Evolutionary conservation across 352 stramenopile species (phyloP), one percentile per base, ranked within the genome.

Genomic region (Phytophthora brassicae): DNA sequence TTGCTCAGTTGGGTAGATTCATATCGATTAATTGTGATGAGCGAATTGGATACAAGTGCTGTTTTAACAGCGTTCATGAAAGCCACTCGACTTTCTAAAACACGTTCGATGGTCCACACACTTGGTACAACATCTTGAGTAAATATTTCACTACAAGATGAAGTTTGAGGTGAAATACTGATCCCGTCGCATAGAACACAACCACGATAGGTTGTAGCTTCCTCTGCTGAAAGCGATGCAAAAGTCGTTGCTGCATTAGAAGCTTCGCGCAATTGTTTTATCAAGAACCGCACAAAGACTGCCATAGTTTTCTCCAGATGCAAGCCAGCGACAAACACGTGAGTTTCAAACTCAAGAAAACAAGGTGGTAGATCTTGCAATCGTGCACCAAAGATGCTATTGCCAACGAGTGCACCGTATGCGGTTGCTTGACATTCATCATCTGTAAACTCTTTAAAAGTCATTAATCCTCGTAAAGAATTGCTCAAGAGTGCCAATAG

Each of bases 11-110:
- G 6, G n/a, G 24, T 16, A n/a, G 29, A 48, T 7, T 64, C 43
- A 47, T 62, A 68, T 53, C 49, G 71, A n/a, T 56, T 64, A 4
- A 80, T 54, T 17, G 44, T 31, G n/a, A 85, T 73, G 5, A 48
- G 45, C 6, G 63, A 66, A 20, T 68, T 64, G 17, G 9, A 55
- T 14, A 85, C 72, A 6, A 88, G 53, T 28, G 72, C 76, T 9
- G 61, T 67, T 43, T 88, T 86, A 24, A 88, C 67, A 26, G 72
- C 75, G 8, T 61, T 71, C 20, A 69, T 24, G 54, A 86, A 88
- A n/a, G 54, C 61, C 2, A 54, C 60, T n/a, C 74, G 74, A 20
- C 74, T 83, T 28, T 56, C 36, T 0, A 28, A 58, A 4, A 72
- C 56, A 8, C 63, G 54, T 19, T 81, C 74, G 12, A 70, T 55